These are phyloP conservation scores for Phytophthora citrophthora DNA, from an alignment of 352 stramenopile genomes.

Conservation along the genomic window DNA sequence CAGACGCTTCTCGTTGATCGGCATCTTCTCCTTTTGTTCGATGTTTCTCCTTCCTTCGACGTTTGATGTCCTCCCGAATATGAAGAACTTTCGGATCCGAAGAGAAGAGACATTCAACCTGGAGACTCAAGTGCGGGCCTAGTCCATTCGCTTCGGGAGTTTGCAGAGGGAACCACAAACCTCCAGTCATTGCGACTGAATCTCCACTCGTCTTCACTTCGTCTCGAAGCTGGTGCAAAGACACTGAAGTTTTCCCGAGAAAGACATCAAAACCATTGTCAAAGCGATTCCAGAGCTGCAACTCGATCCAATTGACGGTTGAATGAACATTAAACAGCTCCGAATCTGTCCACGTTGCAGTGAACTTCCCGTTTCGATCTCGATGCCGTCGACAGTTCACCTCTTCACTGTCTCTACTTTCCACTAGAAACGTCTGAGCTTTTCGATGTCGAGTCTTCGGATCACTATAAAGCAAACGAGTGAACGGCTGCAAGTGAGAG, in stretches of 20 bases:
- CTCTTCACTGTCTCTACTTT: slow-evolving; percentile 18
- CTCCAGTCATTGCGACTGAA: slow-evolving; percentile 9
- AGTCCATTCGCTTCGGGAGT: slow-evolving; percentile 19
- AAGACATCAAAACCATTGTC: slow-evolving; percentile 61
- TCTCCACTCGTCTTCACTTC: not conserved
- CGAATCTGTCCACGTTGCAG: slow-evolving; percentile 35
- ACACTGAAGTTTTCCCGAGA: slow-evolving; percentile 47
- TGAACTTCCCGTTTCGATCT: slow-evolving; percentile 49
- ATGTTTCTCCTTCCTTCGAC: not conserved
- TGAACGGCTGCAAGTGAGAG: slow-evolving; percentile 51
- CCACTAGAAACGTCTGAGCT: slow-evolving; percentile 23
- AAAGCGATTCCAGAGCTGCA: slow-evolving; percentile 77
- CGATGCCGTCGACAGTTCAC: slow-evolving; percentile 24
- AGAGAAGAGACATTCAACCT: slow-evolving; percentile 46
- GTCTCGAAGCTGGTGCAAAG: slow-evolving; percentile 37
- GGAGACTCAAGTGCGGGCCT: slow-evolving; percentile 36
- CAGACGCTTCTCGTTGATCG: not conserved
- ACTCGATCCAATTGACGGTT: slow-evolving; percentile 47
- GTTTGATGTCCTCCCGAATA: slow-evolving; percentile 27
- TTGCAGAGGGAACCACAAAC: slow-evolving; percentile 53
- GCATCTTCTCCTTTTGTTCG: not conserved
- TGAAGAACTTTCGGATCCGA: slow-evolving; percentile 32
- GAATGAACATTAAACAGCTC: slow-evolving; percentile 39
- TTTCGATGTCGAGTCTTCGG: slow-evolving; percentile 10
- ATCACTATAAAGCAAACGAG: slow-evolving; percentile 54